Evolutionary conservation across 306 rosid genomes (phyloP), one percentile per base, ranked within the genome.

Genomic region (Pyrus pyrifolia): DNA sequence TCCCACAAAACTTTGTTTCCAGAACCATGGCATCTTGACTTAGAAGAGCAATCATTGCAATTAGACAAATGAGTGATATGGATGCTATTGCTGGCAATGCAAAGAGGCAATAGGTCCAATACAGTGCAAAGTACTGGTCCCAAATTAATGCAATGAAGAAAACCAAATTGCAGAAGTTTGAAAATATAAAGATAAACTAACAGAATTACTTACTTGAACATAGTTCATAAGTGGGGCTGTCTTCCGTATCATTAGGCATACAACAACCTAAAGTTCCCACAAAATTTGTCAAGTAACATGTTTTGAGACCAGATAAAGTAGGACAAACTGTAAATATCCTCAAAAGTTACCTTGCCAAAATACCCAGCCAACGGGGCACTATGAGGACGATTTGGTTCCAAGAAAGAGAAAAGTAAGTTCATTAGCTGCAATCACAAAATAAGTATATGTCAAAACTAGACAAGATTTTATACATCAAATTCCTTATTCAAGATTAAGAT

Each of bases 201-300:
- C 40, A 62, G 40, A 67, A 67, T 60, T 62, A 73, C 97, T 86
- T 85, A 88, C 98, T 88, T 89, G 93, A 77, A 96, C 99, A 85
- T 96, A 96, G 87, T 89, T 90, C 99, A 96, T 96, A 69, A 96
- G 98, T 8, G 90, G 85, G 75, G 89, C 89, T 3, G 99, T 96
- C 84, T 96, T 96, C 79, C 99, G 90, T 44, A 96, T 87, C 99
- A 96, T 92, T 31, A 93, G 90, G 87, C 98, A 91, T 75, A 96
- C 90, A 86, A 93, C 96, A 46, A 96, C 97, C 99, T 96, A 84
- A 46, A 69, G 64, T 61, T 72, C 72, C 67, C 61, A 63, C 69
- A 80, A 74, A 15, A 15, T 25, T 61, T 65, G 77, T 78, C 52
- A 72, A 70, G 46, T 25, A 63, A 53, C 58, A 21, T 5, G 0